A percentile compares a stretch with the other conserved stretches of the same genome.
phyloP scores from a whole-genome alignment of 768 basidiomycete species.

The Boletus tomentosulus region DNA sequence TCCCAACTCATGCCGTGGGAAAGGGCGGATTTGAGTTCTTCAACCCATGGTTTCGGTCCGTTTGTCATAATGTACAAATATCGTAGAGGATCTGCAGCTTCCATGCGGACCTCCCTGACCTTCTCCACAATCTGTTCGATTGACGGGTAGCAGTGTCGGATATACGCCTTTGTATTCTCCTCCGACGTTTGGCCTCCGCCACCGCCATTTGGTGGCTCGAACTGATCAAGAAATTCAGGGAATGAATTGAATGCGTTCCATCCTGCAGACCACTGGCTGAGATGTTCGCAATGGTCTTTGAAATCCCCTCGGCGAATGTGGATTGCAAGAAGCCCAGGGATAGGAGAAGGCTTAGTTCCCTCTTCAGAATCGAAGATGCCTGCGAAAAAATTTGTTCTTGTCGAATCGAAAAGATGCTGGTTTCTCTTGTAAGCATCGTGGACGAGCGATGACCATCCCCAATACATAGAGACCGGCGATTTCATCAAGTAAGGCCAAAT shows the following conservation, averaged over 20 bases:
- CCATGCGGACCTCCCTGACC: constrained; percentile 32
- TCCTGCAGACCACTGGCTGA: constrained; percentile 32
- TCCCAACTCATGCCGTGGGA: constrained; percentile 34
- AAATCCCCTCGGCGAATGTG: constrained; percentile 54
- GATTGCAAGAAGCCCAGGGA: constrained; percentile 44
- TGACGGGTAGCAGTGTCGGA: constrained; percentile 40
- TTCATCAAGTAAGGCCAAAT: constrained; percentile 31
- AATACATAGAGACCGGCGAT: constrained; percentile 35
- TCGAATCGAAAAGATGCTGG: constrained; percentile 19
- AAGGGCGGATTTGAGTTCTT: constrained; percentile 36
- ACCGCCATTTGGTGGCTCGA: constrained; percentile 28
- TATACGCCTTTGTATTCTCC: constrained; percentile 25
- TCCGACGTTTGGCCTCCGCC: constrained; percentile 12
- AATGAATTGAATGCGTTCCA: constrained; percentile 47
- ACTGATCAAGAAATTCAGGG: constrained; percentile 38
- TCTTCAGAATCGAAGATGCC: neutral
- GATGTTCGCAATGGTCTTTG: constrained; percentile 39
- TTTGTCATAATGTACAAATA: constrained; percentile 49
- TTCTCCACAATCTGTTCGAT: constrained; percentile 41
- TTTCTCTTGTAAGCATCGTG: constrained; percentile 31
- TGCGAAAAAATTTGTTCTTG: neutral
- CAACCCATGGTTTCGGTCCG: constrained; percentile 39
- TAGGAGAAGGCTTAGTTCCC: constrained; percentile 11
- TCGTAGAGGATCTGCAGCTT: constrained; percentile 24
- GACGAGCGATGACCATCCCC: constrained; percentile 37